Percentiles rank a stretch among this genome's conserved stretches.
These are phyloP conservation scores for Ophiosphaerella narmari DNA, from an alignment of 2,329 filamentous ascomycete species.

Conservation along the genomic window DNA sequence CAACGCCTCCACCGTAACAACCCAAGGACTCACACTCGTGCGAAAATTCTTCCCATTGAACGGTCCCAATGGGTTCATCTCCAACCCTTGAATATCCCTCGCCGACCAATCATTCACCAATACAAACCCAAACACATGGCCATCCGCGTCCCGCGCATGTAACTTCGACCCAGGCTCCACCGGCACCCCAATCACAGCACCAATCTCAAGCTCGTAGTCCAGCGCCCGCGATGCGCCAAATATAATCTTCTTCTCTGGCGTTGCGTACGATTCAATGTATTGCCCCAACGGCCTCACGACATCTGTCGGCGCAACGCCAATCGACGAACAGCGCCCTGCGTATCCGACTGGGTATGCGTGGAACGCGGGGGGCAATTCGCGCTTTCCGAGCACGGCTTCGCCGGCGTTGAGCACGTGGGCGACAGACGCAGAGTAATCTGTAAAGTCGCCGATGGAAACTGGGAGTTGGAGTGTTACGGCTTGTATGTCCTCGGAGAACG, in stretches of 20 bases:
- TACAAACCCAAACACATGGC: slow-evolving; percentile 67
- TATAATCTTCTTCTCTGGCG: slow-evolving; percentile 56
- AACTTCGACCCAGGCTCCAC: slow-evolving; percentile 46
- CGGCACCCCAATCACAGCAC: slow-evolving; percentile 50
- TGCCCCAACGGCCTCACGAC: slow-evolving; percentile 33
- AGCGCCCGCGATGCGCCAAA: slow-evolving; percentile 49
- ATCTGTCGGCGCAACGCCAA: slow-evolving; percentile 55
- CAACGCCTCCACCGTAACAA: slow-evolving; percentile 65
- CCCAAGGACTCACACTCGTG: slow-evolving; percentile 65
- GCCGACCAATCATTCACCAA: slow-evolving; percentile 67
- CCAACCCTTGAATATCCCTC: slow-evolving; percentile 65
- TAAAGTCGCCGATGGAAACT: slow-evolving; percentile 60
- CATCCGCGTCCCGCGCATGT: slow-evolving; percentile 49
- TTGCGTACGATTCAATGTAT: slow-evolving; percentile 27
- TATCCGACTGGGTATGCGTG: slow-evolving; percentile 55
- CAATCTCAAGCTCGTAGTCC: slow-evolving; percentile 58
- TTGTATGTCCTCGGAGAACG: slow-evolving; percentile 38
- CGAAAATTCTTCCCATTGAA: slow-evolving; percentile 66
- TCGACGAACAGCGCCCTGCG: slow-evolving; percentile 59
- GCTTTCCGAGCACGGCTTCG: slow-evolving; percentile 32
- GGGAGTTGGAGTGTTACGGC: slow-evolving; percentile 59
- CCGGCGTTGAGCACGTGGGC: slow-evolving; percentile 60
- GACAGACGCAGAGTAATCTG: slow-evolving; percentile 61
- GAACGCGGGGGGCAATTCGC: slow-evolving; percentile 32
- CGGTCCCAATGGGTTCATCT: slow-evolving; percentile 66